Conservation (phyloP, 306 rosid species). For the Castanea crenata region DNA sequence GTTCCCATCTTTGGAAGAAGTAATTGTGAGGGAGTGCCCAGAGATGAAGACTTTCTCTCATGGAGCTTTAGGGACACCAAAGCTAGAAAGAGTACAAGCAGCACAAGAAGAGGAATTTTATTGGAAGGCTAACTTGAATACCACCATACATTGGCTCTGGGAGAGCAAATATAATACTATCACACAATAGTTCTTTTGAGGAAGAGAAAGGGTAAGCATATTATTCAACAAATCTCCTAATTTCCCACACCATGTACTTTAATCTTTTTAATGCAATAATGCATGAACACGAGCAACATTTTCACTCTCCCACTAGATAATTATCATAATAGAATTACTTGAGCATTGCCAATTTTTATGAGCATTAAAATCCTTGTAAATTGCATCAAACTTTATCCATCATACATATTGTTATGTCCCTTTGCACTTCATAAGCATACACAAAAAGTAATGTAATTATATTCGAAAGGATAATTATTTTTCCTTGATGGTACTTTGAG, state of each 20-base stretch:
- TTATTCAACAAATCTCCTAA: neutral
- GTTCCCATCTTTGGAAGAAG: neutral
- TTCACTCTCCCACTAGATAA: too few species aligned
- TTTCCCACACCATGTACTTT: neutral
- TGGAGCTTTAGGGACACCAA: neutral
- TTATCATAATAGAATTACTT: too few species aligned
- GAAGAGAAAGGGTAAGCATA: neutral
- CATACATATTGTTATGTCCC: too few species aligned
- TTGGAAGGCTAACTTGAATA: neutral
- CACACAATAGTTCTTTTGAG: neutral
- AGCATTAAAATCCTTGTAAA: too few species aligned
- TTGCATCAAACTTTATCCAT: too few species aligned
- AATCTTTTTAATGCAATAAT: neutral
- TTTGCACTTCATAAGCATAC: too few species aligned
- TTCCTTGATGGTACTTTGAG: neutral
- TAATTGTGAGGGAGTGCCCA: slow-evolving; percentile 5
- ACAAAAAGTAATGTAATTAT: too few species aligned
- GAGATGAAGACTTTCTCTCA: slow-evolving; percentile 5
- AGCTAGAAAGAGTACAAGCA: neutral
- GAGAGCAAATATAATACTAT: neutral
- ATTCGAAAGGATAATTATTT: too few species aligned
- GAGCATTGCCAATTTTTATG: too few species aligned
- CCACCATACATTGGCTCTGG: neutral
- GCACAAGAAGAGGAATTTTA: neutral
- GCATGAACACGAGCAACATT: too few species aligned